These are phyloP conservation scores for Saccharomycopsis lassenensis DNA, from an alignment of 805 yeast genomes.

Conservation along the genomic window DNA sequence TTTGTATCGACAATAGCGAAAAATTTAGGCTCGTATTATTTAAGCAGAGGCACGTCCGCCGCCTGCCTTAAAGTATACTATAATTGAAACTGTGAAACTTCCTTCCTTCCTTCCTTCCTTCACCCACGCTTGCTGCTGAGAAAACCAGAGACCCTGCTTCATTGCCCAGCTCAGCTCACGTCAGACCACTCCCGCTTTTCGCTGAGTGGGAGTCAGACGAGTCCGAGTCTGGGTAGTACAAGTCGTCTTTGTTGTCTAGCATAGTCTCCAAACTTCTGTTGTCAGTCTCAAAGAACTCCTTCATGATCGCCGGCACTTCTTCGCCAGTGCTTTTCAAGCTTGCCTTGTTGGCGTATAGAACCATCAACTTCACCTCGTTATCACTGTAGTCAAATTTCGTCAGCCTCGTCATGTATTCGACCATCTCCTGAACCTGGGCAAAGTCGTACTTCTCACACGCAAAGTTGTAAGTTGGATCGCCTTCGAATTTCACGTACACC, in stretches of 20 bases:
- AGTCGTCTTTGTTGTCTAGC: neutral
- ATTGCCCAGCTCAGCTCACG: no score
- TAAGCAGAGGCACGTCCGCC: no score
- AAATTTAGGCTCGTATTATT: no score
- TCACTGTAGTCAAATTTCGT: neutral
- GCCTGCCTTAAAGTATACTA: no score
- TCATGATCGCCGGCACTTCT: constrained; percentile 5
- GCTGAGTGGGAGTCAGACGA: no score
- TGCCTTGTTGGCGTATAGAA: constrained; percentile 9
- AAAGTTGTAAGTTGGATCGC: constrained; percentile 10
- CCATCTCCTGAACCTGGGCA: neutral
- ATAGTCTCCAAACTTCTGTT: constrained; percentile 3
- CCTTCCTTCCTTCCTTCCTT: no score
- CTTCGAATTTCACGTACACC: constrained; percentile 10
- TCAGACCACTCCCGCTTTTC: no score
- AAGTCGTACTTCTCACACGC: constrained; percentile 7
- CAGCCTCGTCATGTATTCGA: neutral
- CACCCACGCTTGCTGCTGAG: no score
- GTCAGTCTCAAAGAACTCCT: constrained; percentile 8
- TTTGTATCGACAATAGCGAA: no score
- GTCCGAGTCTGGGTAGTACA: no score
- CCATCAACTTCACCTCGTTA: constrained; percentile 4
- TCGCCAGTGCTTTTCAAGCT: neutral
- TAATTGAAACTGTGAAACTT: no score
- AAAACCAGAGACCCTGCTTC: no score